These are phyloP conservation scores for Penicillium sp. DNA, from an alignment of 2,329 filamentous ascomycete species.

Conservation along the genomic window DNA sequence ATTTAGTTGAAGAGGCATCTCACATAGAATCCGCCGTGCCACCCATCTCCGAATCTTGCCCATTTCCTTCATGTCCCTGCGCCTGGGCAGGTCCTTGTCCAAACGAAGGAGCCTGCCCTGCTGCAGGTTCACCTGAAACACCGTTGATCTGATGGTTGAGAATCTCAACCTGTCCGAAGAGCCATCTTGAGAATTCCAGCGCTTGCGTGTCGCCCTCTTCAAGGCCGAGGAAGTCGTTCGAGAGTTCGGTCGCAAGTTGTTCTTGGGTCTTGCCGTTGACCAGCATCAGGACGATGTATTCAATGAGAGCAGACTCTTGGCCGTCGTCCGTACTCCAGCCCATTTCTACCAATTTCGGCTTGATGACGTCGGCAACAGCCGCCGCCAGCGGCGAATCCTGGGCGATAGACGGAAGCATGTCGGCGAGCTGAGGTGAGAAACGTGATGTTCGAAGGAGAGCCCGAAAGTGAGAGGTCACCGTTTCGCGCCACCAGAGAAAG, in stretches of 20 bases:
- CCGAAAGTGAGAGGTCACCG: not conserved
- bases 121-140: conserved; percentile 36
- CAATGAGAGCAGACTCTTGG: conserved; percentile 77
- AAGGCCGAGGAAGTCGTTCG: conserved; percentile 79
- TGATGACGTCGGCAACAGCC: conserved; percentile 76
- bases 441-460: not conserved
- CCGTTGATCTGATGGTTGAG: conserved; percentile 65
- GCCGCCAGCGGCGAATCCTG: conserved; percentile 80
- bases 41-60: conserved; percentile 72
- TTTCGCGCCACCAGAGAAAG: not conserved
- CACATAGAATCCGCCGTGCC: conserved; percentile 50
- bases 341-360: conserved; percentile 87
- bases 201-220: conserved; percentile 79
- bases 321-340: conserved; percentile 85
- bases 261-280: conserved; percentile 91
- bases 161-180: conserved; percentile 80
- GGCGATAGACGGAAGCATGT: conserved; percentile 59
- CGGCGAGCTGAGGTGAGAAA: not conserved
- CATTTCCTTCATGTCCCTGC: conserved; percentile 28
- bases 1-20: conserved; percentile 14
- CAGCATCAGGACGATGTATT: conserved; percentile 97
- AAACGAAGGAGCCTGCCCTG: conserved; percentile 33
- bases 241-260: conserved; percentile 83
- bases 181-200: conserved; percentile 81
- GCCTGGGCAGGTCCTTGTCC: conserved; percentile 12